Conservation (phyloP, 495 filamentous ascomycete species). For the Darksidea phi region DNA sequence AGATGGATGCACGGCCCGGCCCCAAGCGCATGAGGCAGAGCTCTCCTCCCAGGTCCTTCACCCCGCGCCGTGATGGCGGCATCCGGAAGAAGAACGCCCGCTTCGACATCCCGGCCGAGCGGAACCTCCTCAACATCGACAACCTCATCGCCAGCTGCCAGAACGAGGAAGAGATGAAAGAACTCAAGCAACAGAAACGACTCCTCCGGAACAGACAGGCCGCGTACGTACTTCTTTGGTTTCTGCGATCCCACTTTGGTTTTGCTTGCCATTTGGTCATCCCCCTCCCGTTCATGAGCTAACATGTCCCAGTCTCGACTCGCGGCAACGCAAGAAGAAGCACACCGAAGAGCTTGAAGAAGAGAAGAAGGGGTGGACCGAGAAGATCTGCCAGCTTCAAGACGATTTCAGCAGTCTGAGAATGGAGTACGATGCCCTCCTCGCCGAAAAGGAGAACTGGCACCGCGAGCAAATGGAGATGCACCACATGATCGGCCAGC, state of each 20-base stretch:
- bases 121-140: constrained; percentile 93
- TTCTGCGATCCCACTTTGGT: constrained; percentile 38
- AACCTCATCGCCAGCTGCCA: constrained; percentile 81
- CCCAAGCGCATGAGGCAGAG: constrained; percentile 67
- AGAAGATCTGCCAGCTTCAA: constrained; percentile 71
- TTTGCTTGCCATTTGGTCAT: constrained; percentile 27
- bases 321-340: constrained; percentile 96
- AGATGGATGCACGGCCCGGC: constrained; percentile 60
- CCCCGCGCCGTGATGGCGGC: constrained; percentile 86
- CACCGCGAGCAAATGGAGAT: constrained; percentile 66
- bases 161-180: constrained; percentile 94
- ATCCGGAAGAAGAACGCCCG: constrained; percentile 99
- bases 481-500: constrained; percentile 69
- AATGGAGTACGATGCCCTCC: constrained; percentile 58
- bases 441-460: constrained; percentile 67
- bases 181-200: constrained; percentile 97
- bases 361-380: constrained; percentile 87
- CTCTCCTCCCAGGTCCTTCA: constrained; percentile 78
- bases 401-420: constrained; percentile 65
- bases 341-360: constrained; percentile 96
- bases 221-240: constrained; percentile 62
- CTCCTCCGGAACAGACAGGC: constrained; percentile 93
- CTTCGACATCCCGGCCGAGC: constrained; percentile 93
- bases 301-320: constrained; percentile 71
- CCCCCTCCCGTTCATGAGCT: constrained; percentile 44